phyloP scores from a whole-genome alignment of 768 basidiomycete species.

The Botryobasidium botryosum region DNA sequence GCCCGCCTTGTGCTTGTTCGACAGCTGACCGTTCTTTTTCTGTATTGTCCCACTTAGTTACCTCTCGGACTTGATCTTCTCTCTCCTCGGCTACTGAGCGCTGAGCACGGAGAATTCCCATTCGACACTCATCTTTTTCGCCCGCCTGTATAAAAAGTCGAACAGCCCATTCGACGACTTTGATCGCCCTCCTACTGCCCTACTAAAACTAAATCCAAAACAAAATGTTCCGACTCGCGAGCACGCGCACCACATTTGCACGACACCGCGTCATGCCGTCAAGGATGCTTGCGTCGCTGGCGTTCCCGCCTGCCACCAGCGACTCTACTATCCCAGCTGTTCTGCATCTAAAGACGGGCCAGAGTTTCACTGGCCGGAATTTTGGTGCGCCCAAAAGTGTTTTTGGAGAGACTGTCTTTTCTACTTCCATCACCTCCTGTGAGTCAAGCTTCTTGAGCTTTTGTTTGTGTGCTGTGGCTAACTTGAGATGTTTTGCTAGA shows the following conservation, averaged over 20 bases:
- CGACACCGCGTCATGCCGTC: constrained; percentile 42
- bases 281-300: constrained; percentile 27
- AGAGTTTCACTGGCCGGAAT: constrained; percentile 75
- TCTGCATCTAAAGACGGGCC: constrained; percentile 84
- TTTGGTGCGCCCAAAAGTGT: constrained; percentile 80
- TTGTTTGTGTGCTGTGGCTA: neutral
- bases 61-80: constrained; percentile 81
- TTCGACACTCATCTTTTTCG: constrained; percentile 3
- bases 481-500: constrained; percentile 31
- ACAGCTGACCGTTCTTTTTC: too few relatives aligned
- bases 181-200: constrained; percentile 11
- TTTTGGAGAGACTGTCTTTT: constrained; percentile 97
- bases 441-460: constrained; percentile 20
- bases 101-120: neutral
- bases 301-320: constrained; percentile 18
- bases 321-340: constrained; percentile 53
- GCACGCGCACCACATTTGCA: constrained; percentile 24
- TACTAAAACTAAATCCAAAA: constrained; percentile 20
- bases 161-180: too few relatives aligned
- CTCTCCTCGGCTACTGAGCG: constrained; percentile 33
- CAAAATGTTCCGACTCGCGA: constrained; percentile 40
- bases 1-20: too few relatives aligned
- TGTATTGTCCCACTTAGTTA: too few relatives aligned
- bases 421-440: constrained; percentile 98
- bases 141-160: too few relatives aligned